Evolutionary conservation across 2,329 filamentous ascomycete species (phyloP), one percentile per base, ranked within the genome.

Genomic region (Aspergillus sp.): DNA sequence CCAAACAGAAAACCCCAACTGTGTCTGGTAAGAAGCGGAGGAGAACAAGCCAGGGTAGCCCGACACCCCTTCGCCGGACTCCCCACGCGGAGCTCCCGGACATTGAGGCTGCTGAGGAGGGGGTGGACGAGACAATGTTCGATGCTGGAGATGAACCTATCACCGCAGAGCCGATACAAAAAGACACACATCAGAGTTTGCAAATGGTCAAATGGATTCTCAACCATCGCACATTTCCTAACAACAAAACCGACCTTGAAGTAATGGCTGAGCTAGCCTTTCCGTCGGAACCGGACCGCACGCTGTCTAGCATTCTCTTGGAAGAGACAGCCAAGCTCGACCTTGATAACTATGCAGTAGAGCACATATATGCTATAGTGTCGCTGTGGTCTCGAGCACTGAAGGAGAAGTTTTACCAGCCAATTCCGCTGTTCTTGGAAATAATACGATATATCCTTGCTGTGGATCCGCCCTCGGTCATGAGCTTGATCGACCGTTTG

Each of bases 11-110:
- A 11, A 88, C 86, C 1, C 85, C 87, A 2, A 84, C 81, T 53
- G 81, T 80, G 62, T 80, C 81, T n/a, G 80, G 80, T 8, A 89
- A 89, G 72, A 79, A 87, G 59, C 89, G 88, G 71, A 77, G 87
- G 51, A 76, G 77, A 57, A 67, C 77, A 15, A 79, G 79, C 19
- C 81, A 84, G 54, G 81, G 83, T 59, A 87, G 84, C 62, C 84
- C 85, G 4, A 78, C 81, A 30, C 76, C 81, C 7, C 72, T 85
- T 34, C 76, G 81, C 25, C 60, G 80, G 30, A 77, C 71, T 48
- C 73, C 74, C 17, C 69, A 68, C 3, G 68, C 65, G 23, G 71
- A 74, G 45, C 58, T 58, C 15, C 66, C 64, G 45, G 67, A 66
- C 38, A 71, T 61, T 57, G 76, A 70, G 66, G 68, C 63, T 13